Evolutionary conservation across 179 eudicot genomes (phyloP).

Genomic region (Drosera spatulata): DNA sequence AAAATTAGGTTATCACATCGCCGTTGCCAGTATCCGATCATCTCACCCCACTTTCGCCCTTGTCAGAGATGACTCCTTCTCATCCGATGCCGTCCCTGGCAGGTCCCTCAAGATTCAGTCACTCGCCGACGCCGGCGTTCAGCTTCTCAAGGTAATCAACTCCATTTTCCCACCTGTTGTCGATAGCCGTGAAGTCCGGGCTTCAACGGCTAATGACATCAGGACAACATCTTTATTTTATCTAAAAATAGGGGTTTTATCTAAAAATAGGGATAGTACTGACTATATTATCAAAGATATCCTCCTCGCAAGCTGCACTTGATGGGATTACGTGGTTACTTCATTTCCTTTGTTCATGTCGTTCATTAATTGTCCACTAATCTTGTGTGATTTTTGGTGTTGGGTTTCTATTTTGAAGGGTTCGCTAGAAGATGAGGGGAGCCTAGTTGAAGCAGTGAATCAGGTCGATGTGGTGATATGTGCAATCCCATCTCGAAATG

Average conservation of each 20-base stretch:
- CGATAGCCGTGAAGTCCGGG: too few relatives aligned
- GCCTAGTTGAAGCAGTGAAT: constrained; percentile 56
- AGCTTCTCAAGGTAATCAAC: constrained; percentile 31
- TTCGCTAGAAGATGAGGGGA: constrained; percentile 56
- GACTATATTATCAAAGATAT: too few relatives aligned
- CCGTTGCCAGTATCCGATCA: constrained; percentile 45
- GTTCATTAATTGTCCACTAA: too few relatives aligned
- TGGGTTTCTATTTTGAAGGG: constrained; percentile 32
- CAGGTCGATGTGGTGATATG: constrained; percentile 80
- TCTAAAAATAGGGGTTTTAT: too few relatives aligned
- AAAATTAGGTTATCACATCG: constrained; percentile 49
- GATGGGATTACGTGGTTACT: too few relatives aligned
- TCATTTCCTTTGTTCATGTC: neutral
- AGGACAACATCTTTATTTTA: too few relatives aligned
- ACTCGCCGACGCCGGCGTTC: constrained; percentile 43
- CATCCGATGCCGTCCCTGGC: constrained; percentile 15
- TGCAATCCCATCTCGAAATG: constrained; percentile 48
- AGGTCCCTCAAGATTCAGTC: constrained; percentile 40
- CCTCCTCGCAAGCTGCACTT: too few relatives aligned
- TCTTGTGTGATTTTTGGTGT: too few relatives aligned
- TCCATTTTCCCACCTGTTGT: neutral
- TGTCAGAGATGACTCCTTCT: constrained; percentile 43
- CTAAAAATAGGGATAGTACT: too few relatives aligned
- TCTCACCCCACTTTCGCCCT: constrained; percentile 71
- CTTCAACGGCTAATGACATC: too few relatives aligned